A percentile compares a stretch with the other conserved stretches of the same genome.
These are phyloP conservation scores for Nidula microcarpa DNA, from an alignment of 768 basidiomycete genomes.

Conservation along the genomic window DNA sequence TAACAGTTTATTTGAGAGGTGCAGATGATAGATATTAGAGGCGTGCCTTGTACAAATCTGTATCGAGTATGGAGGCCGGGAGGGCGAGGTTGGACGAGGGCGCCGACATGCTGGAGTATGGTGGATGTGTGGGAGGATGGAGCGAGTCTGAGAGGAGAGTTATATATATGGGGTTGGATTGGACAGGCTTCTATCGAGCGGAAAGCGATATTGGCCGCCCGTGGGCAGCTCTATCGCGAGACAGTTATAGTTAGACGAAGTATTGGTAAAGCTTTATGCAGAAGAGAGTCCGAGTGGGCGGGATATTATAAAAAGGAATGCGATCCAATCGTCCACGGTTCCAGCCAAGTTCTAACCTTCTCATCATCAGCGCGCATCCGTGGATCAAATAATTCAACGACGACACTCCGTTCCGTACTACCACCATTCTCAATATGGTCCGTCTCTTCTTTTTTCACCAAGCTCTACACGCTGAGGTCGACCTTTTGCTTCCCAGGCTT, in stretches of 20 bases:
- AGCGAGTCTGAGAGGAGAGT: not conserved
- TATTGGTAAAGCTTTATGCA: not conserved
- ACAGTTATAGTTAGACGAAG: not conserved
- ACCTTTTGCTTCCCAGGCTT: conserved; percentile 26
- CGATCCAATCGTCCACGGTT: too few species aligned
- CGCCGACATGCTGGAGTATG: conserved; percentile 30
- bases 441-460: conserved; percentile 6
- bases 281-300: too few species aligned
- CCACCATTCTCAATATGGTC: conserved; percentile 11
- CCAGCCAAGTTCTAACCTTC: too few species aligned
- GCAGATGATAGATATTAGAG: not conserved
- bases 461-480: not conserved
- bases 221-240: too few species aligned
- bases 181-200: not conserved
- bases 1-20: too few species aligned
- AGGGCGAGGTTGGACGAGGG: conserved; percentile 21
- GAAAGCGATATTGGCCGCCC: too few species aligned
- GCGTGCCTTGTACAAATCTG: conserved; percentile 88
- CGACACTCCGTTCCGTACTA: too few species aligned
- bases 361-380: too few species aligned
- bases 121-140: not conserved
- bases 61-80: conserved; percentile 75
- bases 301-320: too few species aligned
- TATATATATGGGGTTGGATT: not conserved
- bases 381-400: too few species aligned